phyloP scores from a whole-genome alignment of 768 basidiomycete species.

The Strobilomyces dryophilus region DNA sequence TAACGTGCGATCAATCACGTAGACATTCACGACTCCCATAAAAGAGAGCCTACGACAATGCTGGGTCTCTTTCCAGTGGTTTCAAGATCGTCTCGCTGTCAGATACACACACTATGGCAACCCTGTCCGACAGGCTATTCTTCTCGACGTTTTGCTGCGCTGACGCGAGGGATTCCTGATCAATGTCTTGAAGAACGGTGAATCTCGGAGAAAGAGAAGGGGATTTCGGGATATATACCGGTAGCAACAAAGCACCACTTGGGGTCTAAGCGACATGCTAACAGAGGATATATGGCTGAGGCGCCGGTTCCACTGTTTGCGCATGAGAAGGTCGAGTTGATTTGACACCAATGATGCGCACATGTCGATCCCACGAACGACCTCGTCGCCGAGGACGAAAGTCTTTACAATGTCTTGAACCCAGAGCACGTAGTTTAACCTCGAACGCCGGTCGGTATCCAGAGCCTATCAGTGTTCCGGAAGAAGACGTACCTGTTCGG shows the following conservation, averaged over 20 bases:
- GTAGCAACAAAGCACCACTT: slow-evolving; percentile 65
- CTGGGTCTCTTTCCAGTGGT: slow-evolving; percentile 11
- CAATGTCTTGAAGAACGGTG: slow-evolving; percentile 53
- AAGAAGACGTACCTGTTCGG: slow-evolving; percentile 56
- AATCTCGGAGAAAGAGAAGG: background rate
- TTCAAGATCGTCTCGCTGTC: slow-evolving; percentile 42
- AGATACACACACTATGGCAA: slow-evolving; percentile 42
- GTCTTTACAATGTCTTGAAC: slow-evolving; percentile 62
- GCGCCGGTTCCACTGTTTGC: slow-evolving; percentile 79
- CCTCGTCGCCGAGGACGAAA: slow-evolving; percentile 15
- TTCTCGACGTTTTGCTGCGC: slow-evolving; percentile 54
- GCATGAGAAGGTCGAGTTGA: background rate
- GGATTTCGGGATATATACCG: slow-evolving; percentile 37
- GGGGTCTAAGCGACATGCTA: slow-evolving; percentile 53
- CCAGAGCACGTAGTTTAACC: slow-evolving; percentile 87
- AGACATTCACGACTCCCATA: background rate
- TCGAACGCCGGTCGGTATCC: slow-evolving; percentile 21
- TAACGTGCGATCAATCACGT: slow-evolving; percentile 15
- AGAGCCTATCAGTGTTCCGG: background rate
- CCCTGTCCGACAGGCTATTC: slow-evolving; percentile 53
- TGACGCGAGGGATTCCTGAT: slow-evolving; percentile 50
- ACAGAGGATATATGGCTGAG: slow-evolving; percentile 83
- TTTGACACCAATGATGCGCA: slow-evolving; percentile 31
- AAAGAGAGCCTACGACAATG: slow-evolving; percentile 2
- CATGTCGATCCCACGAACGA: slow-evolving; percentile 69